Base-by-base conservation (phyloP, 768 basidiomycete species). In the Pluteus cervinus region DNA sequence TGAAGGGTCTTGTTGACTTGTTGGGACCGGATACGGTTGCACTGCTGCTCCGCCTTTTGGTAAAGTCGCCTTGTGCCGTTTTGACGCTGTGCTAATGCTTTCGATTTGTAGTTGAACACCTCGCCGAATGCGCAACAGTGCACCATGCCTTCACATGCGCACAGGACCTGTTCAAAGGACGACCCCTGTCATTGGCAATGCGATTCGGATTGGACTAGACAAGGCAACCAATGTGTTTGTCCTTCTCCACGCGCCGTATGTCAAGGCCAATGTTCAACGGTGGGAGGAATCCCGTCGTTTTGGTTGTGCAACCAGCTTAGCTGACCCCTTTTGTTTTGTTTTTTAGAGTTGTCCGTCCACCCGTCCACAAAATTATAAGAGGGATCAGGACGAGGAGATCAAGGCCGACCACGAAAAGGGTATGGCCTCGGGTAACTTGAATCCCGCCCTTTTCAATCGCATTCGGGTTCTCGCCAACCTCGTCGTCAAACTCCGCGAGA, bases 191-290 rank as follows among this genome's bases (percentile, higher is more conserved):
- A 56, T 38, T 66, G 54, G 42, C 36, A 47, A 5, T 68, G 66
- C 40, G 52, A 61, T 21, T 9, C 38, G 11, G 49, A 51, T 16
- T 65, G 52, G 31, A 44, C 51, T 15, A 41, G 37, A 17, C 24
- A 52, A 12, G 61, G 56, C 3, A 44, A 57, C 29, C 36, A 48
- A 17, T 71, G 70, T 37, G 53, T 63, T 16, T 72, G 69, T 40
- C 42, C 54, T 20, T 36, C 48, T 16, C 64, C 65, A 2, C 47
- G 62, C 37, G 42, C 42, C 7, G 51, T 56, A 15, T 71, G 69
- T 44, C 70, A 72, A 38, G 68, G 65, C 6, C 46, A 59, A 33
- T 72, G 69, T 34, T n/a, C n/a, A n/a, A n/a, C n/a, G n/a, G n/a
- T n/a, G n/a, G n/a, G n/a, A n/a, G n/a, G n/a, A n/a, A n/a, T n/a